Evolutionary conservation across 225 moss, liverwort and hornwort species (phyloP).

Genomic region (Anthoceros angustus): DNA sequence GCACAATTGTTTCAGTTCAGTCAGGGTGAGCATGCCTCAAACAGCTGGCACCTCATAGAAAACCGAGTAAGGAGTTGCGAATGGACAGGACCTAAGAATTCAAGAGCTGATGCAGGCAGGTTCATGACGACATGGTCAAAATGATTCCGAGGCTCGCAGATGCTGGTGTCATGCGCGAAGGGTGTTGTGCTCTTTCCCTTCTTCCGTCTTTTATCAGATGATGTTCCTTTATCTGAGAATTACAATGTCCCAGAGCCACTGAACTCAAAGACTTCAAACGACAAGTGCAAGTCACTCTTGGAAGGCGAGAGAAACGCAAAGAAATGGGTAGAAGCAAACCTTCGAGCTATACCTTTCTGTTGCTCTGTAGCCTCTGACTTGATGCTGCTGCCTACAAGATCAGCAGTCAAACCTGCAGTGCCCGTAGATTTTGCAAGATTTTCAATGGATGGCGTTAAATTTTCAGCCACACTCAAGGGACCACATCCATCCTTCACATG

Average conservation of each 20-base stretch:
- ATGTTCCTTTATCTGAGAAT: neutral
- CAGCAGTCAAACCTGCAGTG: too few relatives aligned
- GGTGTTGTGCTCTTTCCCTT: conserved; percentile 11
- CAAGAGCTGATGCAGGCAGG: conserved; percentile 82
- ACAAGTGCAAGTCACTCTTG: too few relatives aligned
- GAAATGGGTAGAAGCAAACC: too few relatives aligned
- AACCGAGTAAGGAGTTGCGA: neutral
- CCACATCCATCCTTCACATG: neutral
- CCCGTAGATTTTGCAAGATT: too few relatives aligned
- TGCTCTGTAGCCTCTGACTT: too few relatives aligned
- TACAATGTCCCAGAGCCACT: too few relatives aligned
- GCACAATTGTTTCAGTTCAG: conserved; percentile 10
- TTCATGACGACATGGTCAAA: conserved; percentile 95
- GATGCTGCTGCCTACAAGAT: too few relatives aligned
- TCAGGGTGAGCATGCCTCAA: neutral
- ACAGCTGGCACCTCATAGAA: neutral
- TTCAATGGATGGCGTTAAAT: too few relatives aligned
- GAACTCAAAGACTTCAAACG: too few relatives aligned
- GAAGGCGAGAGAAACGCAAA: too few relatives aligned
- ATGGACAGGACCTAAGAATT: conserved; percentile 53
- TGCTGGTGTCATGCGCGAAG: conserved; percentile 4
- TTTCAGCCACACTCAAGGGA: too few relatives aligned
- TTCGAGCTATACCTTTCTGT: too few relatives aligned
- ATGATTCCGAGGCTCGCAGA: conserved; percentile 60
- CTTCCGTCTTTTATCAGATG: conserved; percentile 16